Evolutionary conservation across 495 filamentous ascomycete genomes (phyloP).

Genomic region (Diplogelasinospora grovesii): DNA sequence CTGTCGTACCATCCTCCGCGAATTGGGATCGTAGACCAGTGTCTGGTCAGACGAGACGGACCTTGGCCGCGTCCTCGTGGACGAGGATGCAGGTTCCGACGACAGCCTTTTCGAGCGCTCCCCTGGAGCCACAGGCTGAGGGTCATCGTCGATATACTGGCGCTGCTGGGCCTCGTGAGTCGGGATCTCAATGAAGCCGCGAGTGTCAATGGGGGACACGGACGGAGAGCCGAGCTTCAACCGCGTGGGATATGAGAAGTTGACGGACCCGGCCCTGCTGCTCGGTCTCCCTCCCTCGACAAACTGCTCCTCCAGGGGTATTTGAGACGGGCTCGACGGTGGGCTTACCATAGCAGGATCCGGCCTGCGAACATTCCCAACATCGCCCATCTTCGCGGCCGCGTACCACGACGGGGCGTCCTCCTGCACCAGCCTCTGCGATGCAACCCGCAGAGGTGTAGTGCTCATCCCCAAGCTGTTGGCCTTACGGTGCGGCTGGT

Average conservation of each 20-base stretch:
- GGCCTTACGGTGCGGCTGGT: constrained; percentile 15
- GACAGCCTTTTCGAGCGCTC: constrained; percentile 4
- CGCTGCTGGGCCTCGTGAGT: not conserved
- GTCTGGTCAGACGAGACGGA: constrained; percentile 25
- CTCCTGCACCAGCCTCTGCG: constrained; percentile 33
- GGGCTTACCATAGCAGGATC: constrained; percentile 37
- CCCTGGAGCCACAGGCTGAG: not conserved
- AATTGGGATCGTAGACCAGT: constrained; percentile 53
- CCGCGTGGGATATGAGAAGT: constrained; percentile 73
- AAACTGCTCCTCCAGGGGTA: constrained; percentile 6
- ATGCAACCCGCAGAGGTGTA: constrained; percentile 36
- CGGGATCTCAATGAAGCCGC: constrained; percentile 1
- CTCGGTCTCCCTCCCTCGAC: constrained; percentile 35
- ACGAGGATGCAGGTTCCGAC: constrained; percentile 3
- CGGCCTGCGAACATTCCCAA: constrained; percentile 32
- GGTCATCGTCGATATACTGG: not conserved
- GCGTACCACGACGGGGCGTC: constrained; percentile 36
- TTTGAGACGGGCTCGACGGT: constrained; percentile 26
- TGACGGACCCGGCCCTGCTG: constrained; percentile 62
- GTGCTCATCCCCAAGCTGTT: constrained; percentile 25
- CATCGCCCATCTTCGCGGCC: constrained; percentile 35
- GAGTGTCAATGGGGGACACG: constrained; percentile 8
- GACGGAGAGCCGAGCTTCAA: constrained; percentile 30
- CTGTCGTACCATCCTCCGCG: constrained; percentile 46
- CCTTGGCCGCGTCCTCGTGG: constrained; percentile 15